Conservation (phyloP, 129 eudicot species). For the Daucus carota region DH1_v3.0 NC_030384.2:26283001-26283500, state of each 20-base stretch:
- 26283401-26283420: constrained; percentile 30
- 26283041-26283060: background rate
- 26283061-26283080: background rate
- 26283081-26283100: background rate
- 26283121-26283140: background rate
- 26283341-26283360: constrained; percentile 53
- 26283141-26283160: background rate
- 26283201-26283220: background rate
- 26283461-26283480: background rate
- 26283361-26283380: constrained; percentile 57
- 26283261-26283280: background rate
- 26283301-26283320: constrained; percentile 38
- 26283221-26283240: background rate
- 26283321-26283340: constrained; percentile 53
- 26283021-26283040: background rate
- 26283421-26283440: constrained; percentile 1
- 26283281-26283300: constrained; percentile 6
- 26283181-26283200: background rate
- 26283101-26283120: background rate
- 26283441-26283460: constrained; percentile 1
- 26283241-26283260: background rate
- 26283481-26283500: constrained; percentile 55
- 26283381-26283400: constrained; percentile 53
- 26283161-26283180: background rate
- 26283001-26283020: background rate